A percentile compares a stretch with the other conserved stretches of the same genome.
phyloP scores from a whole-genome alignment of 257 asterid species.

The Anisodus acutangulus region DNA sequence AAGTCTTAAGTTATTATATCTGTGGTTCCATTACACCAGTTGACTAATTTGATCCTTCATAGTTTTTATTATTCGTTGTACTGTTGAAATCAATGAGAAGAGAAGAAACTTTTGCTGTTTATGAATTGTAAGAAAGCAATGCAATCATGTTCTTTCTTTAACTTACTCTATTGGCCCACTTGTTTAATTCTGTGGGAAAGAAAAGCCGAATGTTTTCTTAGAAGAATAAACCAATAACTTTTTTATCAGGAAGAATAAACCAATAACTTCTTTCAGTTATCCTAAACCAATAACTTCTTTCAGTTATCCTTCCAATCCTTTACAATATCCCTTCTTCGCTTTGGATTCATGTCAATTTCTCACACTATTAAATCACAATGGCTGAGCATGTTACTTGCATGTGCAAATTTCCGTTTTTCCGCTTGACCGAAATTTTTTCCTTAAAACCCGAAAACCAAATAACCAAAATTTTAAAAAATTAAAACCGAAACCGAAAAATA shows the following conservation, averaged over 20 bases:
- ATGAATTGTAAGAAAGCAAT: not conserved
- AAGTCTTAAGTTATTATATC: not conserved
- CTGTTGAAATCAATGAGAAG: constrained; percentile 18
- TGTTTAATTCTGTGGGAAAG: not conserved
- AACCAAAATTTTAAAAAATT: not conserved
- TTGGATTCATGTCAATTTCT: constrained; percentile 11
- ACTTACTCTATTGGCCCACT: not conserved
- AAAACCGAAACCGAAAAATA: not conserved
- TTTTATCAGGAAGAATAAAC: not conserved
- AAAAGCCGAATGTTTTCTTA: not conserved
- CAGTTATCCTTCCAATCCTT: not conserved
- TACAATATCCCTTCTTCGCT: constrained; percentile 2
- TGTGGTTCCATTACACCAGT: constrained; percentile 4
- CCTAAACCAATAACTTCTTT: not conserved
- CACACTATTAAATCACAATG: constrained; percentile 2
- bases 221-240: not conserved
- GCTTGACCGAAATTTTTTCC: too few species aligned
- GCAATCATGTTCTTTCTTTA: not conserved
- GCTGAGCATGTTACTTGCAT: not conserved
- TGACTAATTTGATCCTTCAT: constrained; percentile 24
- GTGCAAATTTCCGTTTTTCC: too few species aligned
- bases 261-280: not conserved
- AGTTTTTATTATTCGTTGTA: not conserved
- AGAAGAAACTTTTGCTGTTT: not conserved
- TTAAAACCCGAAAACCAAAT: not conserved